phyloP scores from a whole-genome alignment of 2,329 filamentous ascomycete genomes.

The Coniochaeta sp. region DNA sequence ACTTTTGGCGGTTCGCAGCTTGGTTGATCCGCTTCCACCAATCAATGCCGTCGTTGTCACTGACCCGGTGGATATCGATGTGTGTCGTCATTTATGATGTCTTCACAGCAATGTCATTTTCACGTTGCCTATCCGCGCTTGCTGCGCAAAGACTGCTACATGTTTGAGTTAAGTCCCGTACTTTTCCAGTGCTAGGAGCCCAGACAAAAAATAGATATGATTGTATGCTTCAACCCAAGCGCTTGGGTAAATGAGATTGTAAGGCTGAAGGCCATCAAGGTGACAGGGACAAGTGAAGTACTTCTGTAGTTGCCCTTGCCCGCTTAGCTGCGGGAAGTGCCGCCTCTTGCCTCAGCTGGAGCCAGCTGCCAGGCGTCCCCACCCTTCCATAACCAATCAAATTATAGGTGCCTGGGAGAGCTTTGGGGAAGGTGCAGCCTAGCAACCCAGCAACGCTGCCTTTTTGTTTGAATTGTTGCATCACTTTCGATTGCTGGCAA shows the following conservation, averaged over 20 bases:
- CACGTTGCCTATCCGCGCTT: neutral
- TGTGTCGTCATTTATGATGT: neutral
- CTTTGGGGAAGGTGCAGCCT: neutral
- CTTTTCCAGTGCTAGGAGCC: neutral
- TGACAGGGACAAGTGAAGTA: neutral
- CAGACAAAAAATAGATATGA: neutral
- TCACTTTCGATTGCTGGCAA: neutral
- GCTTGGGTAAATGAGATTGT: neutral
- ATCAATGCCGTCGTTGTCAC: neutral
- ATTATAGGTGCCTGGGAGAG: neutral
- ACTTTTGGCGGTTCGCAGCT: neutral
- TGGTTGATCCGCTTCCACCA: neutral
- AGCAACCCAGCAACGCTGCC: neutral
- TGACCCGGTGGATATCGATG: neutral
- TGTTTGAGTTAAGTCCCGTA: neutral
- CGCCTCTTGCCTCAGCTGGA: neutral
- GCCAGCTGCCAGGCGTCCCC: neutral
- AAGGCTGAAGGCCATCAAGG: neutral
- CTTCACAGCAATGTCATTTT: too few species aligned
- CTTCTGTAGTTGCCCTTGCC: neutral
- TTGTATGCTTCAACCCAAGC: neutral
- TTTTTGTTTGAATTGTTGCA: conserved; percentile 1
- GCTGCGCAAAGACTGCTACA: neutral
- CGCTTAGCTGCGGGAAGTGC: neutral
- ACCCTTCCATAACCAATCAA: neutral